phyloP scores from a whole-genome alignment of 768 basidiomycete species.

The Tulasnella calospora region DNA sequence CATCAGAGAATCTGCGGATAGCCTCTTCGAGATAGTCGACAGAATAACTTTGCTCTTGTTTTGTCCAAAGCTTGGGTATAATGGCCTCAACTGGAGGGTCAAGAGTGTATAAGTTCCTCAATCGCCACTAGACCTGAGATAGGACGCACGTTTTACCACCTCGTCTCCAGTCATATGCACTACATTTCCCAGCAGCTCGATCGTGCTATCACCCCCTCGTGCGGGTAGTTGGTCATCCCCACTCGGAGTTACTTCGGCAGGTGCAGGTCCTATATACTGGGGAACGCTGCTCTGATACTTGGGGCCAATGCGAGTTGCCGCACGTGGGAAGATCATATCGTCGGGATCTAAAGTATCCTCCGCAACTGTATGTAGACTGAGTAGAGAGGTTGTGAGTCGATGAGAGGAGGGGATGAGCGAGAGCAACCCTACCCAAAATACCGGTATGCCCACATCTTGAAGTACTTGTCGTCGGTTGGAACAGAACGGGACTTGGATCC shows the following conservation, averaged over 20 bases:
- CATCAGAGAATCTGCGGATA: slow-evolving; percentile 64
- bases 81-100: slow-evolving; percentile 56
- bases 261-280: slow-evolving; percentile 35
- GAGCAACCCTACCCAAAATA: slow-evolving; percentile 82
- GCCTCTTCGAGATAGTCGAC: slow-evolving; percentile 84
- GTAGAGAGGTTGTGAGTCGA: neutral
- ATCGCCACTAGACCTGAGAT: neutral
- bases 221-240: slow-evolving; percentile 43
- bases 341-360: slow-evolving; percentile 93
- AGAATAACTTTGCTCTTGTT: slow-evolving; percentile 42
- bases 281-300: slow-evolving; percentile 72
- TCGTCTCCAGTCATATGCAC: slow-evolving; percentile 61
- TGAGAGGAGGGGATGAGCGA: neutral
- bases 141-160: slow-evolving; percentile 44
- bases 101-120: neutral
- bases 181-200: slow-evolving; percentile 65
- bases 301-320: slow-evolving; percentile 82
- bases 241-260: slow-evolving; percentile 19
- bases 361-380: slow-evolving; percentile 81
- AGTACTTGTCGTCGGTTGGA: slow-evolving; percentile 68
- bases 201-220: slow-evolving; percentile 64
- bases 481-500: slow-evolving; percentile 62
- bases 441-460: slow-evolving; percentile 88
- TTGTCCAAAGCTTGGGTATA: slow-evolving; percentile 50
- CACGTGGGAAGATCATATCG: slow-evolving; percentile 92